A percentile compares a stretch with the other conserved stretches of the same genome.
Evolutionary conservation across 192 early-diverging fungal species (phyloP).

Genomic region (Entomortierella beljakovae): DNA sequence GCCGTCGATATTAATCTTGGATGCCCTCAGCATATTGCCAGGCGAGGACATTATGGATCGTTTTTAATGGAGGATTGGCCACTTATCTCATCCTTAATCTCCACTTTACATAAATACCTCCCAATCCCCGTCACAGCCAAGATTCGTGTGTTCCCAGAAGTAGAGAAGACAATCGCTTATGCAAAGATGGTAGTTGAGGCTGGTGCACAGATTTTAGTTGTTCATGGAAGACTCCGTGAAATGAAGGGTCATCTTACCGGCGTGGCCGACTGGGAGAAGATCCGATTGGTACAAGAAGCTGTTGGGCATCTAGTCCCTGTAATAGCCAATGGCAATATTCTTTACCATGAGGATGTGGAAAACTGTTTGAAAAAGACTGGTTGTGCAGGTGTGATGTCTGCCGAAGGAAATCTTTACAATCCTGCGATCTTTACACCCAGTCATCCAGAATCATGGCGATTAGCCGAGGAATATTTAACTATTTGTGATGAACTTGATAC

Average conservation of each 20-base stretch:
- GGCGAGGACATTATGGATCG: conserved; percentile 91
- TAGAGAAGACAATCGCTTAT: conserved; percentile 91
- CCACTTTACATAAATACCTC: conserved; percentile 82
- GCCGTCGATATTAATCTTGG: conserved; percentile 97
- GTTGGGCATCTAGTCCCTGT: conserved; percentile 81
- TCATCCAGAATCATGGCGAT: conserved; percentile 75
- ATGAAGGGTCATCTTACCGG: conserved; percentile 98
- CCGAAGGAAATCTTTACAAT: conserved; percentile 88
- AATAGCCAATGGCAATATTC: conserved; percentile 98
- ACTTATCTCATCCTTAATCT: conserved; percentile 63
- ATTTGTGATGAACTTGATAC: conserved; percentile 81
- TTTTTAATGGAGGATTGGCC: conserved; percentile 97
- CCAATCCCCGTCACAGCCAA: conserved; percentile 95
- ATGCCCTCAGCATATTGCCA: conserved; percentile 96
- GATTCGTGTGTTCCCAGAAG: conserved; percentile 91
- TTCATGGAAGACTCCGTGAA: conserved; percentile 95
- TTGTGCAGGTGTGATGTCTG: conserved; percentile 95
- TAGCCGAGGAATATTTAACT: conserved; percentile 91
- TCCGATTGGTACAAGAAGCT: conserved; percentile 84
- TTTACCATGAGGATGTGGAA: conserved; percentile 91
- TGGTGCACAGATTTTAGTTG: conserved; percentile 92
- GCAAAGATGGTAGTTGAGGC: conserved; percentile 96
- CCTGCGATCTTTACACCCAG: conserved; percentile 83
- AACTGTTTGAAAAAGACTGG: conserved; percentile 86
- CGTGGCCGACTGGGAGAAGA: conserved; percentile 96